A percentile compares a stretch with the other conserved stretches of the same genome.
Conservation (phyloP, 225 moss, liverwort and hornwort genomes). For the Takakia lepidozioides region DNA sequence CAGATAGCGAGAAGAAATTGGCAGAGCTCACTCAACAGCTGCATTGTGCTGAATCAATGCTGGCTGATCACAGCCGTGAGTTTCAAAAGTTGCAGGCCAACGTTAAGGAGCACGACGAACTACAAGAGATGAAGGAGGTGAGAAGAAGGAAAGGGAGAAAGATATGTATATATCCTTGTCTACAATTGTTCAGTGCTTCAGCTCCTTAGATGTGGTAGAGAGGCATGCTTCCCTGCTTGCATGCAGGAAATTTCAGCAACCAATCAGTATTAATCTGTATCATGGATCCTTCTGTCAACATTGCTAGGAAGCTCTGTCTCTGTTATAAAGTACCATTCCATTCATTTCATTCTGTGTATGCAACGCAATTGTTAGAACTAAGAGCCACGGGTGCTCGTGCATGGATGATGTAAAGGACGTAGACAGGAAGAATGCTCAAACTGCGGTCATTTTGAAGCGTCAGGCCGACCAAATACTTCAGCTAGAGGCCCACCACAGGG, state of each 20-base stretch:
- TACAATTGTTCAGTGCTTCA: too few relatives aligned
- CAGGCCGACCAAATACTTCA: conserved; percentile 93
- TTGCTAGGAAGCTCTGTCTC: too few relatives aligned
- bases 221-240: too few relatives aligned
- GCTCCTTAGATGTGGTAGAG: too few relatives aligned
- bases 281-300: too few relatives aligned
- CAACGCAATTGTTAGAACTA: too few relatives aligned
- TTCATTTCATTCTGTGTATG: too few relatives aligned
- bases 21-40: conserved; percentile 86
- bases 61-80: conserved; percentile 62
- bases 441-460: conserved; percentile 87
- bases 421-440: conserved; percentile 94
- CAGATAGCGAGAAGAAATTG: conserved; percentile 75
- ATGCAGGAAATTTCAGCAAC: too few relatives aligned
- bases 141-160: neutral
- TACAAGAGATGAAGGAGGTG: conserved; percentile 98
- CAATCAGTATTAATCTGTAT: too few relatives aligned
- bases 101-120: conserved; percentile 80
- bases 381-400: too few relatives aligned
- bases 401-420: conserved; percentile 56
- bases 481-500: conserved; percentile 80
- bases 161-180: too few relatives aligned
- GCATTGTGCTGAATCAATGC: conserved; percentile 64
- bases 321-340: too few relatives aligned
- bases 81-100: conserved; percentile 65